A percentile compares a stretch with the other conserved stretches of the same genome.
Conservation (phyloP, 352 stramenopile species). For the Phytophthora crassamura region DNA sequence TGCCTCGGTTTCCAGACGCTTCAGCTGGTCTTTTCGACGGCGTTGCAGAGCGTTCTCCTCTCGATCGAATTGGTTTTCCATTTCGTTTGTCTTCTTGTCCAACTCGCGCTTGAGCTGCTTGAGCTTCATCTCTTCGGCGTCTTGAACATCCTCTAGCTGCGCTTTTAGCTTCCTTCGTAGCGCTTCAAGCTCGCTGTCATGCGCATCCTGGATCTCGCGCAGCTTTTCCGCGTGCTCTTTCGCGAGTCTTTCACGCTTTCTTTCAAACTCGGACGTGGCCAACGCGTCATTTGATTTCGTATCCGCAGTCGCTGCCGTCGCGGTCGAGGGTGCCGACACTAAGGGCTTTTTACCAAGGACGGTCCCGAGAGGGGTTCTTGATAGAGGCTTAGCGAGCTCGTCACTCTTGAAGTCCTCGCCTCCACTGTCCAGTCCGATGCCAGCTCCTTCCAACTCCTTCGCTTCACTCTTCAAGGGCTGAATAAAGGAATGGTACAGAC, state of each 20-base stretch:
- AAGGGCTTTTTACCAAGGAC: constrained; percentile 63
- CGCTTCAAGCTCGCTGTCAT: constrained; percentile 44
- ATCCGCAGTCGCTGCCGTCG: constrained; percentile 32
- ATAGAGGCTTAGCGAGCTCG: constrained; percentile 42
- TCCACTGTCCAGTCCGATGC: constrained; percentile 8
- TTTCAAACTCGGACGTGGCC: constrained; percentile 42
- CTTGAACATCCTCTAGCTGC: constrained; percentile 58
- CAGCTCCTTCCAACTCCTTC: constrained; percentile 23
- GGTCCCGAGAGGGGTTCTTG: constrained; percentile 56
- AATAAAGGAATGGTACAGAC: neutral
- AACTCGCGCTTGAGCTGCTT: constrained; percentile 70
- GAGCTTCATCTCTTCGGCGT: constrained; percentile 60
- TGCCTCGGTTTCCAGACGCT: constrained; percentile 60
- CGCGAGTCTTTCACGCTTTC: constrained; percentile 56
- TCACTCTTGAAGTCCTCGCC: constrained; percentile 21
- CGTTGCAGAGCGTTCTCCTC: constrained; percentile 62
- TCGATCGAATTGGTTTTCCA: constrained; percentile 76
- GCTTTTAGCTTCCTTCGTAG: constrained; percentile 57
- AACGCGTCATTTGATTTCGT: constrained; percentile 45
- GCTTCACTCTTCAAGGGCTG: constrained; percentile 44
- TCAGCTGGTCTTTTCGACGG: constrained; percentile 71
- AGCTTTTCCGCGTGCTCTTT: constrained; percentile 53
- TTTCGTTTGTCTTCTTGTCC: constrained; percentile 70
- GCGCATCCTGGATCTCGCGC: constrained; percentile 39
- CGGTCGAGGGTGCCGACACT: constrained; percentile 26